Base-by-base conservation (phyloP, 2,329 filamentous ascomycete species). In the Colletotrichum simmondsii region DNA sequence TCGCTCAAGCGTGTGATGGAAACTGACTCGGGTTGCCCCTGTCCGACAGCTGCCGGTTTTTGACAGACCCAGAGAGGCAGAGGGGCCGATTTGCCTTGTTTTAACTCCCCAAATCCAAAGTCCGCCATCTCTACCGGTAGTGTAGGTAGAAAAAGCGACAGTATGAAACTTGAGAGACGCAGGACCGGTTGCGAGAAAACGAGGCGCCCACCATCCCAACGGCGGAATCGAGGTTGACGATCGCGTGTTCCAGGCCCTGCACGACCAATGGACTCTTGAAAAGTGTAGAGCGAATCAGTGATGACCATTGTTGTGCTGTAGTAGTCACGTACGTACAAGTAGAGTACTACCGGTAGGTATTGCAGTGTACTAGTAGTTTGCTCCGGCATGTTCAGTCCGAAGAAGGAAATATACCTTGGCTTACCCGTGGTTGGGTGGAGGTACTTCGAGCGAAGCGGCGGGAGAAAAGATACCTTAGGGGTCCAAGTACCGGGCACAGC, bases 11-110 rank as follows among this genome's bases (percentile, higher is more conserved):
- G 53, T 65, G 56, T 24, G 59, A 65, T 70, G 46, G 37, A 60
- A 57, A 57, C 56, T 70, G 70, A 71, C 66, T 72, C 67, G 56
- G 66, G 66, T 37, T 57, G 54, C 56, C 66, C 70, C 60, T 65
- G 66, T 61, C 28, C 35, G 54, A 60, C 46, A 24, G 59, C 22
- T 24, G 46, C 32, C 30, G 28, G 30, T n/a, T 65, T 16, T 56
- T 61, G 70, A 70, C 54, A 60, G 42, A 35, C 42, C n/a, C 14
- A 56, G 35, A 30, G 58, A 42, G 57, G 35, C 35, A 60, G 35
- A 53, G 52, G 46, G 57, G 49, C 49, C 35, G 7, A 57, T 57
- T 52, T 67, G 63, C 49, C 63, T 61, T 70, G 66, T 57, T 72
- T 60, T 65, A 60, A 70, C 54, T 56, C 11, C 60, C 32, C 70